These are phyloP conservation scores for Asclepias syriaca DNA, from an alignment of 257 asterid genomes.

Conservation along the genomic window DNA sequence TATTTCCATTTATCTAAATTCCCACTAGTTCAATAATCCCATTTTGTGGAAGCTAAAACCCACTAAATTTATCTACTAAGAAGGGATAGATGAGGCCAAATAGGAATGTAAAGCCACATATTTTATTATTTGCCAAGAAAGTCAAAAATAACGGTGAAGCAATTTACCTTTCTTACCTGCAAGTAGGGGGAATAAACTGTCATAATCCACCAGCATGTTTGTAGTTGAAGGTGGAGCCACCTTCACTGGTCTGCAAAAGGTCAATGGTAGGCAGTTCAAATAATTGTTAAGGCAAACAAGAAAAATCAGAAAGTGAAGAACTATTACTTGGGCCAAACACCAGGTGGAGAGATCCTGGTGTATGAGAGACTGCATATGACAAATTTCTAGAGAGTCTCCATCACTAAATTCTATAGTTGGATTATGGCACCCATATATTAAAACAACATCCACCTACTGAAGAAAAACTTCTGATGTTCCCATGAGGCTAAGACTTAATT, in stretches of 20 bases:
- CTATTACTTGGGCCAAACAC: not conserved
- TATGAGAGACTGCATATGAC: not conserved
- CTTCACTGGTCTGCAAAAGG: slow-evolving; percentile 1
- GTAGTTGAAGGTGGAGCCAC: not conserved
- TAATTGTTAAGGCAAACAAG: not conserved
- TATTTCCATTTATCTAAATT: not conserved
- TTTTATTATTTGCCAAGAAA: not conserved
- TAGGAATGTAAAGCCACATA: not conserved
- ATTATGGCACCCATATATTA: not conserved
- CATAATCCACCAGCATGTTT: not conserved
- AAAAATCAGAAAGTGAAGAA: not conserved
- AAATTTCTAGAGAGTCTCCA: not conserved
- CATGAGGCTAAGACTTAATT: too few relatives aligned
- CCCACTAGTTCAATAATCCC: not conserved
- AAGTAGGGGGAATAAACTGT: not conserved
- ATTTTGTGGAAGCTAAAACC: not conserved
- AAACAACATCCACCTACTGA: not conserved
- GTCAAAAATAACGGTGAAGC: slow-evolving; percentile 1
- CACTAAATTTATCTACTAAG: not conserved
- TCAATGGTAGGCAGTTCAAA: not conserved
- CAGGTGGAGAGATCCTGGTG: not conserved
- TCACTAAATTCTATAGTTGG: not conserved
- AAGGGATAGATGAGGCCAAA: not conserved
- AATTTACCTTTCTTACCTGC: not conserved
- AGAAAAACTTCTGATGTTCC: not conserved